Percentiles rank a stretch among this genome's conserved stretches.
Evolutionary conservation across 495 filamentous ascomycete species (phyloP).

Genomic region (Neurospora tetrasperma): DNA sequence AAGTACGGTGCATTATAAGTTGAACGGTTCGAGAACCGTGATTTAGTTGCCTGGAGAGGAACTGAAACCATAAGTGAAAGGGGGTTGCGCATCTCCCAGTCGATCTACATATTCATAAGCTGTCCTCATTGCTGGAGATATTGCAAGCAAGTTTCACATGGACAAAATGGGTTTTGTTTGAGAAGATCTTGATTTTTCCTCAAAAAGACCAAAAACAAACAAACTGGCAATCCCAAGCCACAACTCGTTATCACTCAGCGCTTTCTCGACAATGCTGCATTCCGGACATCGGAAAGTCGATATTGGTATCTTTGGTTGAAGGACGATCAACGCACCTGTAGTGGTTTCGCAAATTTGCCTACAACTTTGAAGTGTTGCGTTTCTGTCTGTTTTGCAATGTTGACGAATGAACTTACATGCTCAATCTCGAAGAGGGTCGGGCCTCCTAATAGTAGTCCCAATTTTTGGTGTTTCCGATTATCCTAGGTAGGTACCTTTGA

Average conservation of each 20-base stretch:
- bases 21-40: neutral
- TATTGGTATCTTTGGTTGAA: neutral
- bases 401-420: too few relatives aligned
- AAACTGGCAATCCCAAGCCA: neutral
- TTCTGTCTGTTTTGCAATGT: too few relatives aligned
- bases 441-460: too few relatives aligned
- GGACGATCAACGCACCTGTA: neutral
- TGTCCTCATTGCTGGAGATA: neutral
- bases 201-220: neutral
- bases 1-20: neutral
- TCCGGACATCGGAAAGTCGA: neutral
- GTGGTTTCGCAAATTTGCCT: too few relatives aligned
- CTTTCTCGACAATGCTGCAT: neutral
- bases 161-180: neutral
- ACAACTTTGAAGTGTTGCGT: too few relatives aligned
- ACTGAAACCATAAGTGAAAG: neutral
- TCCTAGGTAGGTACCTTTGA: too few relatives aligned
- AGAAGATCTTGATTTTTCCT: neutral
- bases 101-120: neutral
- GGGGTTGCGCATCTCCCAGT: neutral
- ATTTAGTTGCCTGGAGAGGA: neutral
- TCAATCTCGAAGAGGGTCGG: too few relatives aligned
- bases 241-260: neutral
- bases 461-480: too few relatives aligned
- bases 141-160: neutral